Conservation (phyloP, 1,139 yeast genomes). For the Suhomyces panamericanus region DNA sequence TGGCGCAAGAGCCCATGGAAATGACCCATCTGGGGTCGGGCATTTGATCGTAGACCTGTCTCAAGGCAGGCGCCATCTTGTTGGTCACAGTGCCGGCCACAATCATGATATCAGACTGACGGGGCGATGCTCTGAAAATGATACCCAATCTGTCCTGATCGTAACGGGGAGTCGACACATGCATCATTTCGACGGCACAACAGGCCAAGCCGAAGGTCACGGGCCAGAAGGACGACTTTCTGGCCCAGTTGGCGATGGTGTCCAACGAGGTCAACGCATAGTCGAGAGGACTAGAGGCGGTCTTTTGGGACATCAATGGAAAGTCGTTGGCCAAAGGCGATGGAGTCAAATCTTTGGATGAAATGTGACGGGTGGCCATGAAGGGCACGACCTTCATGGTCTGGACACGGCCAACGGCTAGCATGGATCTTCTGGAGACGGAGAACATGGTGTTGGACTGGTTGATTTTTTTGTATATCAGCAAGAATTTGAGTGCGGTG, state of each 20-base stretch:
- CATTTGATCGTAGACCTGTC: constrained; percentile 94
- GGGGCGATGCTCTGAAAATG: constrained; percentile 92
- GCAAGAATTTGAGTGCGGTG: constrained; percentile 31
- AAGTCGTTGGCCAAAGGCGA: constrained; percentile 43
- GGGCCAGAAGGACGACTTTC: constrained; percentile 93
- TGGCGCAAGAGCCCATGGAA: constrained; percentile 94
- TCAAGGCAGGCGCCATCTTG: constrained; percentile 91
- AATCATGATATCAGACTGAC: constrained; percentile 92
- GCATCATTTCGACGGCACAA: constrained; percentile 97
- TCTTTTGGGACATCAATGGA: constrained; percentile 48
- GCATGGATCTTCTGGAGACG: constrained; percentile 28
- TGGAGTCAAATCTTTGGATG: constrained; percentile 49
- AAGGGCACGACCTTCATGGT: constrained; percentile 17
- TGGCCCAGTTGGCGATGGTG: constrained; percentile 86
- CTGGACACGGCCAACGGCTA: constrained; percentile 20
- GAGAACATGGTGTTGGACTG: constrained; percentile 23
- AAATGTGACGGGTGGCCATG: constrained; percentile 28
- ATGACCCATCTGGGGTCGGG: constrained; percentile 91
- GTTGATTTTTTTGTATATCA: constrained; percentile 23
- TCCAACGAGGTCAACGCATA: constrained; percentile 85
- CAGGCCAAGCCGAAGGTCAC: constrained; percentile 91
- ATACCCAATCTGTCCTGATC: constrained; percentile 93
- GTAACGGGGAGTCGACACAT: constrained; percentile 86
- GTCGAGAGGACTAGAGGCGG: constrained; percentile 59
- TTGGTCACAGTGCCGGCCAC: constrained; percentile 92